phyloP scores from a whole-genome alignment of 768 basidiomycete species.

The Pleurotus cornucopiae region DNA sequence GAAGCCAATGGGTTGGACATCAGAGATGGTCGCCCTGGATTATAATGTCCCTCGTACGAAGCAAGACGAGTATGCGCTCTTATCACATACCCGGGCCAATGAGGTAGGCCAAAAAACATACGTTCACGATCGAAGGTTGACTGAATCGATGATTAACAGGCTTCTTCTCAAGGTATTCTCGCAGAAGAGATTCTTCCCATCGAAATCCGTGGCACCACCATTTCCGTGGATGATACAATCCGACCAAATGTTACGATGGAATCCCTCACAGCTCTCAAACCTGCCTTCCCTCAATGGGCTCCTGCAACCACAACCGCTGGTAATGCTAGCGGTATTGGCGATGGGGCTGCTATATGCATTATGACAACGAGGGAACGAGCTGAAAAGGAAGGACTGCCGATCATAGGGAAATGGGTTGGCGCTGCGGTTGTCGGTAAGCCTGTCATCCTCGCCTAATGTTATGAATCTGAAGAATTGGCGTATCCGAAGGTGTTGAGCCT shows the following conservation, averaged over 20 bases:
- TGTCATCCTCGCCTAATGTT: slow-evolving; percentile 1
- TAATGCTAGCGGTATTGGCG: slow-evolving; percentile 86
- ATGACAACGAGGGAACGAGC: slow-evolving; percentile 79
- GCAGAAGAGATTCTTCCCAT: slow-evolving; percentile 88
- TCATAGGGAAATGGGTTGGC: slow-evolving; percentile 81
- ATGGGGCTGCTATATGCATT: slow-evolving; percentile 85
- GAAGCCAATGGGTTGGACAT: slow-evolving; percentile 94
- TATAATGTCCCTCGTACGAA: slow-evolving; percentile 74
- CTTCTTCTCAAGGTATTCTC: slow-evolving; percentile 69
- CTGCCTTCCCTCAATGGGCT: slow-evolving; percentile 84
- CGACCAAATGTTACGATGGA: slow-evolving; percentile 79
- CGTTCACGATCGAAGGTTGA: too few relatives aligned
- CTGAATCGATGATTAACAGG: slow-evolving; percentile 28
- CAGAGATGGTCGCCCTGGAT: slow-evolving; percentile 81
- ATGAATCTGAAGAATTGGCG: background rate
- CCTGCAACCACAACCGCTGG: slow-evolving; percentile 70
- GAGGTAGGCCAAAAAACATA: slow-evolving; percentile 32
- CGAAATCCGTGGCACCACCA: slow-evolving; percentile 59
- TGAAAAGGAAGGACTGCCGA: slow-evolving; percentile 68
- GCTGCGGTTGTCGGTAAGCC: slow-evolving; percentile 69
- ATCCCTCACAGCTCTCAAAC: slow-evolving; percentile 73
- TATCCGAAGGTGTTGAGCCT: slow-evolving; percentile 61
- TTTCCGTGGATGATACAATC: slow-evolving; percentile 84
- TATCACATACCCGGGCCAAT: slow-evolving; percentile 80
- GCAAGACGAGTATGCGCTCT: slow-evolving; percentile 88